phyloP scores from a whole-genome alignment of 2,329 filamentous ascomycete genomes.

The Diaporthe helianthi region DNA sequence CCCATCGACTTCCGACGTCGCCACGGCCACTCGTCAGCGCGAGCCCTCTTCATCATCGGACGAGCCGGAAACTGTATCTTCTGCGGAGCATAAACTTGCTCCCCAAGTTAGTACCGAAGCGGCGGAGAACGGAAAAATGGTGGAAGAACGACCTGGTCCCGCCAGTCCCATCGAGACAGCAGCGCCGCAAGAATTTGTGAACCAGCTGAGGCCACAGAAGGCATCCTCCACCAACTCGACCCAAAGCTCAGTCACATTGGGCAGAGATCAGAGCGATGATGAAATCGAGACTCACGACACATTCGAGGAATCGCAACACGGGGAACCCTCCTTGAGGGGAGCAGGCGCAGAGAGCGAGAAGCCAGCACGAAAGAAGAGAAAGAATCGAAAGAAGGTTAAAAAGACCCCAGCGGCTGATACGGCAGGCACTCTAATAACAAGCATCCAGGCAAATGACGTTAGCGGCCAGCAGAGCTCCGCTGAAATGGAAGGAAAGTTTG shows the following conservation, averaged over 20 bases:
- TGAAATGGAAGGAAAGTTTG: background rate
- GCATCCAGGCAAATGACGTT: too few relatives aligned
- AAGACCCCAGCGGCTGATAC: background rate
- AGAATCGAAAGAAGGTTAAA: slow-evolving; percentile 11
- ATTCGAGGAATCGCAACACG: background rate
- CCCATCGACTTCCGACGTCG: background rate
- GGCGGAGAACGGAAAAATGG: background rate
- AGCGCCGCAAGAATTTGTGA: background rate
- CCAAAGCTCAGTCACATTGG: background rate
- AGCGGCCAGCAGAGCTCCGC: background rate
- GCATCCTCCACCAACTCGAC: slow-evolving; percentile 1
- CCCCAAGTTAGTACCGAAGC: background rate
- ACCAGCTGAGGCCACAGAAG: background rate
- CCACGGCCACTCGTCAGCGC: background rate
- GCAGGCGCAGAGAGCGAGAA: slow-evolving; percentile 16
- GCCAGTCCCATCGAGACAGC: background rate
- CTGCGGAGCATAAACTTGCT: background rate
- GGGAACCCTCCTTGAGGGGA: background rate
- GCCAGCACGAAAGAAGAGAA: slow-evolving; percentile 9
- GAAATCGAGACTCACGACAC: background rate
- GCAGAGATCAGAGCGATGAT: background rate
- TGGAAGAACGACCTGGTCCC: background rate
- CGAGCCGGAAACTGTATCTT: background rate
- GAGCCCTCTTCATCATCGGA: background rate
- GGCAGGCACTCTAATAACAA: too few relatives aligned